These are phyloP conservation scores for Exophiala bonariae DNA, from an alignment of 2,329 filamentous ascomycete species.

Conservation along the genomic window DNA sequence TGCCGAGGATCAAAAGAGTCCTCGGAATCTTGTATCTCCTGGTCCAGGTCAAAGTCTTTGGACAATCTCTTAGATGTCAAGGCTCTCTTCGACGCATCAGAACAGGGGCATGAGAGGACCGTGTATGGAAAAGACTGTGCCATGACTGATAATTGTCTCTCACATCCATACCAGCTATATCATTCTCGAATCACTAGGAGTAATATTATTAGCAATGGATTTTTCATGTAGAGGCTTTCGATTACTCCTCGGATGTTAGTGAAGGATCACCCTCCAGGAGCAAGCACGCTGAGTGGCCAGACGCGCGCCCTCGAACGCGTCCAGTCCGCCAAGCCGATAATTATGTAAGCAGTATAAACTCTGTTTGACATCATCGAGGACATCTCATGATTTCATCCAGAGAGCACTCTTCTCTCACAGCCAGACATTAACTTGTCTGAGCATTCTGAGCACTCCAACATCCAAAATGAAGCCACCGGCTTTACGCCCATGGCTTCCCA, in stretches of 20 bases:
- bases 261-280: too few relatives aligned
- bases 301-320: too few relatives aligned
- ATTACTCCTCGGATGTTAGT: too few relatives aligned
- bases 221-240: too few relatives aligned
- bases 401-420: neutral
- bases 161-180: too few relatives aligned
- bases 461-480: slow-evolving; percentile 21
- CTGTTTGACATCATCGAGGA: slow-evolving; percentile 15
- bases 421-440: slow-evolving; percentile 27
- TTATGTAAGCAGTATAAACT: too few relatives aligned
- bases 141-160: slow-evolving; percentile 38
- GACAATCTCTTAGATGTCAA: slow-evolving; percentile 23
- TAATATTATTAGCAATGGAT: too few relatives aligned
- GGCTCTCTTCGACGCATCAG: slow-evolving; percentile 29
- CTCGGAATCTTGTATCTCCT: slow-evolving; percentile 67
- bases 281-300: too few relatives aligned
- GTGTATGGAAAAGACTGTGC: slow-evolving; percentile 62
- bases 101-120: slow-evolving; percentile 66
- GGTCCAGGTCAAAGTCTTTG: slow-evolving; percentile 33
- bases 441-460: slow-evolving; percentile 14
- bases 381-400: neutral
- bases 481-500: slow-evolving; percentile 21
- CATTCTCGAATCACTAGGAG: too few relatives aligned
- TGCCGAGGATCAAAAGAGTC: slow-evolving; percentile 82
- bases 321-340: too few relatives aligned